Base-by-base conservation (phyloP, 2,329 filamentous ascomycete species). In the Cercospora sp. region DNA sequence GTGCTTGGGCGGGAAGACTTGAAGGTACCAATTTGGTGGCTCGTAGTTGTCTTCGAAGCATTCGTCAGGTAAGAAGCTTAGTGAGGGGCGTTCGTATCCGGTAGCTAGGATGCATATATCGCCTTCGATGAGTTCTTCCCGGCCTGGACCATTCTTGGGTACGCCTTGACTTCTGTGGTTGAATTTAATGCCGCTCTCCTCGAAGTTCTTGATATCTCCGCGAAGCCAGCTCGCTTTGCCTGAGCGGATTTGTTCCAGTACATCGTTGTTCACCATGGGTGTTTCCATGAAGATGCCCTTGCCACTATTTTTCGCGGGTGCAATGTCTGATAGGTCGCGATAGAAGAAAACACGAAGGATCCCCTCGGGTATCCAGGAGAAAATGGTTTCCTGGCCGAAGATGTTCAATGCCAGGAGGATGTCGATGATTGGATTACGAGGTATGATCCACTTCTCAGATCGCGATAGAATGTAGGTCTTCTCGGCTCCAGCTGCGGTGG, bases 11-110 rank as follows among this genome's bases (percentile, higher is more conserved):
- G 93, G 92, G 80, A 96, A 96, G 0, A 91, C 91, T 78, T 96
- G 92, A 0, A 96, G 85, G 73, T 95, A 96, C 93, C 93, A 96
- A 77, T 92, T 93, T 0, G 93, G 93, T 1, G 92, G 91, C 0
- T 83, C 82, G 73, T 95, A 96, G 0, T 90, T 89, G 69, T 91
- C 86, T 9, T 86, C 77, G 76, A 95, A 95, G 74, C 87, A 89
- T 63, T 92, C 87, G 0, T 87, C 81, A 0, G 92, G 92, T 0
- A 96, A 82, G 78, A 96, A 95, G 10, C 82, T 83, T 0, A 96
- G 84, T 3, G 86, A 87, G 0, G 93, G 92, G 0, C 92, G 86
- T 73, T 91, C 86, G 81, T 88, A 96, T 0, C 93, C 93, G 0
- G 93, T 96, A 0, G 93, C 93, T 86, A 95, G 89, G 69, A 96